Percentiles rank a stretch among this genome's conserved stretches.
Conservation (phyloP, 208 protist species). For the Porcisia hertigi region DNA sequence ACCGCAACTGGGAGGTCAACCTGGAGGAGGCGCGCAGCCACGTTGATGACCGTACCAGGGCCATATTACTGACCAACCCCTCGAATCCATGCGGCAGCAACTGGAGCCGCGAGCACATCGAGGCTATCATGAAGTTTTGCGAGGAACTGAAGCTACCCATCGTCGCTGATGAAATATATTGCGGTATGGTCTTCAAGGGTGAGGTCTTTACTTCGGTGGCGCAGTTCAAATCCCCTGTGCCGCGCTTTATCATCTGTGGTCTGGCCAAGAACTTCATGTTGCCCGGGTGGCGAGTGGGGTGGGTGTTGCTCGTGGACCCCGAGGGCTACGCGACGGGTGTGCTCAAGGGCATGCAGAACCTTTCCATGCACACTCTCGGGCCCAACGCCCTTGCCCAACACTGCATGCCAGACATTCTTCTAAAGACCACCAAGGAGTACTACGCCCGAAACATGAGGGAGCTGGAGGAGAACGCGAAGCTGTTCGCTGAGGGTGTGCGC, state of each 20-base stretch:
- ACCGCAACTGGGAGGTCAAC: conserved; percentile 91
- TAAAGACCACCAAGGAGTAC: conserved; percentile 61
- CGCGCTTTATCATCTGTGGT: conserved; percentile 85
- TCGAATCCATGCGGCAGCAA: conserved; percentile 96
- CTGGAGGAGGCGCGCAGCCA: conserved; percentile 69
- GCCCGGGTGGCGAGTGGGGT: conserved; percentile 94
- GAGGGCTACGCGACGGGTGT: conserved; percentile 31
- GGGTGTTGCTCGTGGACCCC: conserved; percentile 82
- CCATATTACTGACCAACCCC: conserved; percentile 94
- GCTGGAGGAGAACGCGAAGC: conserved; percentile 41
- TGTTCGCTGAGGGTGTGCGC: conserved; percentile 39
- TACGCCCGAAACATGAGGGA: conserved; percentile 47
- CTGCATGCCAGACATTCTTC: conserved; percentile 74
- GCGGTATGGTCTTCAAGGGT: conserved; percentile 88
- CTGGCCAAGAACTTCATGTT: conserved; percentile 92
- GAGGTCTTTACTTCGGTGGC: conserved; percentile 80
- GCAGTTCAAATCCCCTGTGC: conserved; percentile 79
- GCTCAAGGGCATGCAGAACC: conserved; percentile 42
- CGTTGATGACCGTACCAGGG: conserved; percentile 81
- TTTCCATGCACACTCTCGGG: conserved; percentile 83
- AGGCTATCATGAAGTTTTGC: conserved; percentile 80
- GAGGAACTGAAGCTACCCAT: conserved; percentile 88
- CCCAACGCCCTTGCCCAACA: conserved; percentile 91
- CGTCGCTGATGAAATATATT: conserved; percentile 96
- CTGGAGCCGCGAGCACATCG: conserved; percentile 79